Base-by-base conservation (phyloP, 805 yeast genomes). In the Candida morakotiae region DNA sequence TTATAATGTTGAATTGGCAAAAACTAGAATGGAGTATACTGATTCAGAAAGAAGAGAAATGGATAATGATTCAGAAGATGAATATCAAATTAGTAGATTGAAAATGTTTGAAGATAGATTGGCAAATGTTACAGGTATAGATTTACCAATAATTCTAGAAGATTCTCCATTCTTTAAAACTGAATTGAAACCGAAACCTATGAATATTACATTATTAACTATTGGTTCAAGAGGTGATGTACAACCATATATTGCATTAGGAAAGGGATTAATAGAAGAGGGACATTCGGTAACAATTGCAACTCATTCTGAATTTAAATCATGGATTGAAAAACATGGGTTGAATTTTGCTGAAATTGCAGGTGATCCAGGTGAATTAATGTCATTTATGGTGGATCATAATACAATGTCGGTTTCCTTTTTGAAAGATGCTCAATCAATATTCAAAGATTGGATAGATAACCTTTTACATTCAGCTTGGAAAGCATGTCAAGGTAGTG, bases 221-320 rank as follows among this genome's bases (percentile, higher is more conserved):
- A 91, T 91, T 49, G 98, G 98, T 0, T 87, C 96, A 0, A 71
- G 98, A 41, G 98, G 98, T 23, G 98, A 91, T 60, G 97, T 91
- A 5, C 98, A 91, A 60, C 98, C 98, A 0, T 91, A 88, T 55
- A 83, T 91, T 46, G 91, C 97, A 0, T 61, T 91, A n/a, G 93
- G 87, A 0, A 78, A 79, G 46, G 95, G 89, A 0, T 65, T 91
- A 29, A 58, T 77, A 32, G 67, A 64, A 17, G 96, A 91, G 47
- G 97, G 97, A 0, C 97, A 91, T 53, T 58, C 60, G 14, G 95
- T 87, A 1, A 79, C 79, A 19, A 89, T 91, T 40, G 94, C 91
- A 0, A 84, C 96, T 0, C 98, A 91, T 58, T 51, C 49, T 0
- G 98, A 91, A 56, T 91, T 89, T 56, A 67, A 73, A 47, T 79